Conservation (phyloP, 108 stramenopile genomes). For the Nitzschia sp. region DNA sequence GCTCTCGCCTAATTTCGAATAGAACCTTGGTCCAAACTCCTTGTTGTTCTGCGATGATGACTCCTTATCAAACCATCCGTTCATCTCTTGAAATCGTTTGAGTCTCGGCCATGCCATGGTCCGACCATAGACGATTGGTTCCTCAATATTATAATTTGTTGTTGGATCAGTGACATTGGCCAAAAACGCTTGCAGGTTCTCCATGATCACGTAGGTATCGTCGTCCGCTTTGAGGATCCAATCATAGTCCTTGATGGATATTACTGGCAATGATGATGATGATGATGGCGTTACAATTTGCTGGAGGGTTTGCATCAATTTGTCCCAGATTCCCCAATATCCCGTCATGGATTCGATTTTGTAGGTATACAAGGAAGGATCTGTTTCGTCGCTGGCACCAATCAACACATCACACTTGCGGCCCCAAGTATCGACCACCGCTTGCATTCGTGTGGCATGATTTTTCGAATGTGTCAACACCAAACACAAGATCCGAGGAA, state of each 20-base stretch:
- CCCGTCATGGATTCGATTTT: not conserved
- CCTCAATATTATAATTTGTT: not conserved
- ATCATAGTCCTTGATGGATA: conserved; percentile 1
- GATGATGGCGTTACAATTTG: not conserved
- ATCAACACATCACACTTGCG: conserved; percentile 14
- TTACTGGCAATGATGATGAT: not conserved
- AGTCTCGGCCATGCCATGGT: conserved; percentile 7
- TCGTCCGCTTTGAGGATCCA: conserved; percentile 27
- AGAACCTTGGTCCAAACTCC: conserved; percentile 13
- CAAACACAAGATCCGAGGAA: conserved; percentile 6
- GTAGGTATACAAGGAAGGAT: not conserved
- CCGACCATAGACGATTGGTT: conserved; percentile 14
- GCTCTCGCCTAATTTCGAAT: not conserved
- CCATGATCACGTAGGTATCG: conserved; percentile 23
- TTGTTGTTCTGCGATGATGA: not conserved
- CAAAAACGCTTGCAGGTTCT: conserved; percentile 19
- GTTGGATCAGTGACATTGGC: not conserved
- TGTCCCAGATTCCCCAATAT: conserved; percentile 16
- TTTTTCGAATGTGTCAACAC: conserved; percentile 12
- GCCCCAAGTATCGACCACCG: conserved; percentile 19
- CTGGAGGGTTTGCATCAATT: conserved; percentile 3
- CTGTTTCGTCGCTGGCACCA: not conserved
- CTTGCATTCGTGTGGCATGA: conserved; percentile 14
- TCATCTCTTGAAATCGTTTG: conserved; percentile 8
- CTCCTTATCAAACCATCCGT: conserved; percentile 2